These are phyloP conservation scores for Tremella yokohamensis DNA, from an alignment of 768 basidiomycete species.

Conservation along the genomic window DNA sequence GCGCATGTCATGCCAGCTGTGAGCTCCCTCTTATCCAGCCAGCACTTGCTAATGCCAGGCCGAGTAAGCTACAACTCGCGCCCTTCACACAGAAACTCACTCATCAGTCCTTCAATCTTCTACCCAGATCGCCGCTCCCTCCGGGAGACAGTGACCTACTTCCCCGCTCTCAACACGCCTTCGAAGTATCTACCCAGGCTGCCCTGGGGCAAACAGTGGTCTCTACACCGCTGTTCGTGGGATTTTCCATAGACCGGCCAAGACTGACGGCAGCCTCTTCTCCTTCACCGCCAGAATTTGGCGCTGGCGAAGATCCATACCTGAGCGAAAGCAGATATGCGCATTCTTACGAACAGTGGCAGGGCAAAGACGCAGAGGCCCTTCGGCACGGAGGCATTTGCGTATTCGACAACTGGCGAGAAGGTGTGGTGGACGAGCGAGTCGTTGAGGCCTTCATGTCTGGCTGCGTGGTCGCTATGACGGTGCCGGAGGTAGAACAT, in stretches of 20 bases:
- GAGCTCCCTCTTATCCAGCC: neutral
- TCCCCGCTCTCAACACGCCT: slow-evolving; percentile 9
- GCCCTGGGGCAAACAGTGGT: slow-evolving; percentile 7
- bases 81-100: neutral
- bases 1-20: slow-evolving; percentile 9
- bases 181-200: neutral
- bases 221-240: slow-evolving; percentile 3
- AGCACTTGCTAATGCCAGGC: neutral
- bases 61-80: neutral
- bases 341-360: neutral
- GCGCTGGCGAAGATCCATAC: neutral
- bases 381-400: slow-evolving; percentile 5
- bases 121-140: slow-evolving; percentile 1
- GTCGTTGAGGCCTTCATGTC: slow-evolving; percentile 20
- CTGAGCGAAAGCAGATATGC: slow-evolving; percentile 1
- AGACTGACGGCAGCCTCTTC: neutral
- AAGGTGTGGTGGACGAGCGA: slow-evolving; percentile 9
- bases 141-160: slow-evolving; percentile 10
- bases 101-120: slow-evolving; percentile 3
- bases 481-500: slow-evolving; percentile 11
- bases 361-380: neutral
- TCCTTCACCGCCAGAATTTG: neutral
- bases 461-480: slow-evolving; percentile 18
- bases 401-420: slow-evolving; percentile 10
- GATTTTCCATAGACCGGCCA: neutral